phyloP scores from a whole-genome alignment of 2,329 filamentous ascomycete genomes.

The Bipolaris oryzae region DNA sequence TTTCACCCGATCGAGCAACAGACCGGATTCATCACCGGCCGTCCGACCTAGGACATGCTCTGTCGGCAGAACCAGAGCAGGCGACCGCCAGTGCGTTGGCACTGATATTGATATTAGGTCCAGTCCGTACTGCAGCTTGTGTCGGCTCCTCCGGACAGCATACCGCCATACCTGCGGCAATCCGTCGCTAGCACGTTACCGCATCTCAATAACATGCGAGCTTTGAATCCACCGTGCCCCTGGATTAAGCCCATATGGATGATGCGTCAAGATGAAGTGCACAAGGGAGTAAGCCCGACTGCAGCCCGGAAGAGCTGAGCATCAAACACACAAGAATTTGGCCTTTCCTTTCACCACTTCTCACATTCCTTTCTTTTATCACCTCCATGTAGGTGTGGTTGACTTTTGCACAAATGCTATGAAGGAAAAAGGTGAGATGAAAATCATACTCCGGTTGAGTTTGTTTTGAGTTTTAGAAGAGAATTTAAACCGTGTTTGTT shows the following conservation, averaged over 20 bases:
- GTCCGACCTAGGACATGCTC: constrained; percentile 2
- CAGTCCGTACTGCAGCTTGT: constrained; percentile 7
- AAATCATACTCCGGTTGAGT: constrained; percentile 10
- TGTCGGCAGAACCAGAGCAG: constrained; percentile 5
- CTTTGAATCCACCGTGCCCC: not conserved
- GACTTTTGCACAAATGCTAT: not conserved
- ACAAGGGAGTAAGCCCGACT: not conserved
- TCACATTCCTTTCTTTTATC: constrained; percentile 8
- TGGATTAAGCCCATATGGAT: not conserved
- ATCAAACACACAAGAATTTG: not conserved
- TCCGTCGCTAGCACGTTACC: not conserved
- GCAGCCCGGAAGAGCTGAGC: not conserved
- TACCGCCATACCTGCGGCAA: not conserved
- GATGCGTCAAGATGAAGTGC: not conserved
- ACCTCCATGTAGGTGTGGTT: not conserved
- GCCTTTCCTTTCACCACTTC: constrained; percentile 5
- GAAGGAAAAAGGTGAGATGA: constrained; percentile 7
- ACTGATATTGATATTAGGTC: constrained; percentile 15
- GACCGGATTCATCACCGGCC: constrained; percentile 5
- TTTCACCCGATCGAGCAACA: constrained; percentile 8
- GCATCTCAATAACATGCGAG: not conserved
- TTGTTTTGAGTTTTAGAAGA: constrained; percentile 1
- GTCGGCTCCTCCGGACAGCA: not conserved
- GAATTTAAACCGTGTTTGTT: not conserved
- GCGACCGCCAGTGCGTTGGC: constrained; percentile 14